These are phyloP conservation scores for Physcomitrium patens DNA, from an alignment of 225 moss, liverwort and hornwort species.

Conservation along the genomic window DNA sequence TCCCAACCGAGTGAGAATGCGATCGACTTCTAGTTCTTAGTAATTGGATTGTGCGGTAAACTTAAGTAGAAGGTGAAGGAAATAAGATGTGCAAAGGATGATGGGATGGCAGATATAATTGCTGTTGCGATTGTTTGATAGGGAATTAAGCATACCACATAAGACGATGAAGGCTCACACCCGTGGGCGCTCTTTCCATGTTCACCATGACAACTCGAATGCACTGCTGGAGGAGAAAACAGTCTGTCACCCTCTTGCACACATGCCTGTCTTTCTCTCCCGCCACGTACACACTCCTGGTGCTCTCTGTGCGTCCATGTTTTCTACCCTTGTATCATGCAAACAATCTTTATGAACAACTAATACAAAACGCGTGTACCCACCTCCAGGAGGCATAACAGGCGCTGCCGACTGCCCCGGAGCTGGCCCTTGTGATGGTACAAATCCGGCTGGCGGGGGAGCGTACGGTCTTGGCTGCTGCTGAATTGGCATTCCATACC, in stretches of 20 bases:
- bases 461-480: conserved; percentile 46
- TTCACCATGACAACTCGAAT: conserved; percentile 99
- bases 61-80: conserved; percentile 42
- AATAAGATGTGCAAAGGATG: conserved; percentile 55
- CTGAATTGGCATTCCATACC: conserved; percentile 44
- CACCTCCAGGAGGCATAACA: conserved; percentile 97
- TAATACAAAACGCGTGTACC: conserved; percentile 71
- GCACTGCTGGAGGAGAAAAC: conserved; percentile 99
- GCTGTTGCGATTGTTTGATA: conserved; percentile 84
- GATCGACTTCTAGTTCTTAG: conserved; percentile 39
- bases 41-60: conserved; percentile 46
- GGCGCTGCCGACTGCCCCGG: conserved; percentile 39
- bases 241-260: conserved; percentile 99
- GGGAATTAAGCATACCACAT: conserved; percentile 99
- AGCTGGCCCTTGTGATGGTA: conserved; percentile 32
- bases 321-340: conserved; percentile 52
- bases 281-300: conserved; percentile 21
- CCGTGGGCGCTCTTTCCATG: conserved; percentile 99
- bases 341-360: conserved; percentile 54
- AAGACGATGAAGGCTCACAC: conserved; percentile 99
- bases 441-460: conserved; percentile 45
- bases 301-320: conserved; percentile 42
- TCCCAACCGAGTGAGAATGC: conserved; percentile 47
- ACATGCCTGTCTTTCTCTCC: conserved; percentile 70
- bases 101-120: conserved; percentile 76